Conservation (phyloP, 2,329 filamentous ascomycete genomes). For the Stagonosporopsis rhizophila region DNA sequence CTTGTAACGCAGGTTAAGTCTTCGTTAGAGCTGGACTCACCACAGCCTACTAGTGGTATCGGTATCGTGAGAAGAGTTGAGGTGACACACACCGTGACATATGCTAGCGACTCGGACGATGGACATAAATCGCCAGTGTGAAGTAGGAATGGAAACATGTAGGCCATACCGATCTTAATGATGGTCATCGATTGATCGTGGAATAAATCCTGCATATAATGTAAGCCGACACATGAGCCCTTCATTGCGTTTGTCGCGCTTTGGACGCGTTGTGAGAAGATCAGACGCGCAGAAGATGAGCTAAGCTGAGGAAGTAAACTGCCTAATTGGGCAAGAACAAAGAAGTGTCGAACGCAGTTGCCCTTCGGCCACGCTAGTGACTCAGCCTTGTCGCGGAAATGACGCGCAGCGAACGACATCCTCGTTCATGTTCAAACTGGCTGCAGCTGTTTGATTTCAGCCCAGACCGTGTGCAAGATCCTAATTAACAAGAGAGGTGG, state of each 20-base stretch:
- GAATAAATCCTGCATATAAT: background rate
- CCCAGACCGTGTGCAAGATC: no score
- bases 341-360: conserved; percentile 10
- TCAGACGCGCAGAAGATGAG: background rate
- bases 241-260: background rate
- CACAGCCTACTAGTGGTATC: conserved; percentile 1
- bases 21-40: background rate
- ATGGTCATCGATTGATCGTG: background rate
- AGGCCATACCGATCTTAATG: background rate
- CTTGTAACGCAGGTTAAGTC: conserved; percentile 17
- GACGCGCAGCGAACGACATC: background rate
- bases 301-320: background rate
- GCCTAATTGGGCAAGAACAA: background rate
- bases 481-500: no score
- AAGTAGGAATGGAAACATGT: background rate
- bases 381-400: background rate
- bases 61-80: conserved; percentile 10
- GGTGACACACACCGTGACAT: conserved; percentile 12
- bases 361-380: conserved; percentile 16
- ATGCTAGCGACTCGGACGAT: conserved; percentile 11
- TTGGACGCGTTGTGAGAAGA: background rate
- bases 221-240: background rate
- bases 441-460: no score
- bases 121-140: conserved; percentile 6
- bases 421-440: background rate